These are phyloP conservation scores for Tripterygium wilfordii DNA, from an alignment of 177 flowering plant genomes.

Conservation along the genomic window DNA sequence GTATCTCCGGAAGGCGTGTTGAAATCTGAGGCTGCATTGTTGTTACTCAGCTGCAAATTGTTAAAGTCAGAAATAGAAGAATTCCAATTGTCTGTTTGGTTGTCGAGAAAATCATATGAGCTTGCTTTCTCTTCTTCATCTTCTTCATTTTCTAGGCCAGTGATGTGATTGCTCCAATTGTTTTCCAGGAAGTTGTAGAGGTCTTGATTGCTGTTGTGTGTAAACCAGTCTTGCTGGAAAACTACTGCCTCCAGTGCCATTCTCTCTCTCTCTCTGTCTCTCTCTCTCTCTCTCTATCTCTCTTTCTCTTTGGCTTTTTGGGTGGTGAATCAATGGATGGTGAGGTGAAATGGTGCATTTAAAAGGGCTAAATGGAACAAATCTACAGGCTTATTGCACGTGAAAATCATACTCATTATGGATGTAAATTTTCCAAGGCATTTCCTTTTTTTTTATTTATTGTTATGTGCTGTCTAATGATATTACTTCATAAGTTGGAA, in stretches of 20 bases:
- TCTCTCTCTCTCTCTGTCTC: slow-evolving; percentile 1
- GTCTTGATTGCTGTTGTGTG: slow-evolving; percentile 10
- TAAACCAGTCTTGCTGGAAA: slow-evolving; percentile 20
- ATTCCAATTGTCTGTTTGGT: slow-evolving; percentile 16
- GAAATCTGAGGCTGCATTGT: no score
- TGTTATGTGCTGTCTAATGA: no score
- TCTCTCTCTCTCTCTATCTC: slow-evolving; percentile 1
- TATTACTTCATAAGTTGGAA: no score
- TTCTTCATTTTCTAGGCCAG: slow-evolving; percentile 1
- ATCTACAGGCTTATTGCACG: no score
- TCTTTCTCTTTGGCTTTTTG: no score
- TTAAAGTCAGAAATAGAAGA: no score
- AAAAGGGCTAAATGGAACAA: background rate
- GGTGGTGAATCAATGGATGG: no score
- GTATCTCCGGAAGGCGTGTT: slow-evolving; percentile 4
- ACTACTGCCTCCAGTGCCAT: slow-evolving; percentile 36
- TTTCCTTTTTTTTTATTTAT: no score
- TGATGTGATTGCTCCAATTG: slow-evolving; percentile 12
- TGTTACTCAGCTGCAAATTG: no score
- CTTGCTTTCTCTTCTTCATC: slow-evolving; percentile 4
- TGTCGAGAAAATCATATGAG: slow-evolving; percentile 8
- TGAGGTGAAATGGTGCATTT: no score
- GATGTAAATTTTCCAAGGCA: no score
- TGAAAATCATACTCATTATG: no score
- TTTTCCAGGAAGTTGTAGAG: slow-evolving; percentile 12